Conservation (phyloP, 1,284 basidiomycete genomes). For the Ceratorhiza oryzae-sativae region DNA sequence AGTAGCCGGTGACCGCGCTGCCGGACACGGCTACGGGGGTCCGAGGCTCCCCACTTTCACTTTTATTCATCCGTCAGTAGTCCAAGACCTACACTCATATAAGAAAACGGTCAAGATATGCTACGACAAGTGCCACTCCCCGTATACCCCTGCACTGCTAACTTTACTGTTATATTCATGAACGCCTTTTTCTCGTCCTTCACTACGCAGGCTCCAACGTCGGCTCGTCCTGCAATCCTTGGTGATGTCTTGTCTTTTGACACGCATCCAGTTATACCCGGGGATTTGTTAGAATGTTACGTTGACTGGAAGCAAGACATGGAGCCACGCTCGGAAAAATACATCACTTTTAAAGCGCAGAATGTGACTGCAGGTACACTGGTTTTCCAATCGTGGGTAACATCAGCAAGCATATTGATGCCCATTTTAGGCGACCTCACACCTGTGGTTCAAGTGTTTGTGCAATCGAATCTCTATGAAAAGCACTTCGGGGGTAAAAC, state of each 20-base stretch:
- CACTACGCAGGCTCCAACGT: background rate
- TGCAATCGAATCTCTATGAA: background rate
- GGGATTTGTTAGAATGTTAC: background rate
- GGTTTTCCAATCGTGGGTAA: background rate
- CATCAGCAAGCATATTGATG: background rate
- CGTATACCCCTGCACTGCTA: background rate
- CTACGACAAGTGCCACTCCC: background rate
- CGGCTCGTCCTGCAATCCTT: background rate
- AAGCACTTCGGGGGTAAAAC: background rate
- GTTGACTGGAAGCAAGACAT: background rate
- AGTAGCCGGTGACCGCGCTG: too few species aligned
- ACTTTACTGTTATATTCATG: background rate
- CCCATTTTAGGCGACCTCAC: background rate
- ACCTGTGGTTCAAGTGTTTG: background rate
- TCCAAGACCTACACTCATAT: too few species aligned
- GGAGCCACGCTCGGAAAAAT: background rate
- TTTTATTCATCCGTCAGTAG: too few species aligned
- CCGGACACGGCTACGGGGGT: too few species aligned
- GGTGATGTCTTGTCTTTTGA: background rate
- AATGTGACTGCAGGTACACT: background rate
- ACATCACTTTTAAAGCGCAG: background rate
- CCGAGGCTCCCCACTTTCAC: too few species aligned
- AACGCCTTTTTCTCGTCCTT: background rate
- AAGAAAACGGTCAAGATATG: background rate
- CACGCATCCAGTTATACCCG: background rate